These are phyloP conservation scores for Phytophthora meadii DNA, from an alignment of 352 stramenopile species.

Conservation along the genomic window DNA sequence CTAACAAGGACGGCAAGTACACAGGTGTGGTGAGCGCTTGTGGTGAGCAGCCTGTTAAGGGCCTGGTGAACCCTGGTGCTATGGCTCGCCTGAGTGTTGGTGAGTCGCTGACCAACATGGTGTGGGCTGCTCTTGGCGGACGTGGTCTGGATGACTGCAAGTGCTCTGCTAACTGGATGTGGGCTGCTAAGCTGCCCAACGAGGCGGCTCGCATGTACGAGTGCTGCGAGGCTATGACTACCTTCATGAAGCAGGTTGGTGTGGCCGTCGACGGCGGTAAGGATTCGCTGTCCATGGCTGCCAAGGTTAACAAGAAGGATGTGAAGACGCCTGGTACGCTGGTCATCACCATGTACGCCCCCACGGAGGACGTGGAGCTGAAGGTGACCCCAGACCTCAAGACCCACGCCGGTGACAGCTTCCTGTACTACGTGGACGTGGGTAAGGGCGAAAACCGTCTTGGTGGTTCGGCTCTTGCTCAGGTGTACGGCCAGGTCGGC, in stretches of 20 bases:
- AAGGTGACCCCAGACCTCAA: slow-evolving; percentile 99
- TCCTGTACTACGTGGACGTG: slow-evolving; percentile 97
- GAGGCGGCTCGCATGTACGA: slow-evolving; percentile 99
- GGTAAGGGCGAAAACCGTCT: slow-evolving; percentile 92
- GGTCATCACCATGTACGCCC: slow-evolving; percentile 98
- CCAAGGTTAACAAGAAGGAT: slow-evolving; percentile 93
- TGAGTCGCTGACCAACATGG: slow-evolving; percentile 99
- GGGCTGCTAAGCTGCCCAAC: slow-evolving; percentile 98
- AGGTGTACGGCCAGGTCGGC: slow-evolving; percentile 92
- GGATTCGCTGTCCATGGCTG: slow-evolving; percentile 99
- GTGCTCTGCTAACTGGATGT: slow-evolving; percentile 99
- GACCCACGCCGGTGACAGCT: slow-evolving; percentile 70
- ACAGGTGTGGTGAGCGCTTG: slow-evolving; percentile 97
- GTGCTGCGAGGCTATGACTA: slow-evolving; percentile 95
- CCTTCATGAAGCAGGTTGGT: slow-evolving; percentile 96
- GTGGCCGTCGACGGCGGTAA: slow-evolving; percentile 99
- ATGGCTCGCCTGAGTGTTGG: slow-evolving; percentile 98
- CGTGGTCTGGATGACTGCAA: slow-evolving; percentile 97
- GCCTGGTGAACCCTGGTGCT: slow-evolving; percentile 93
- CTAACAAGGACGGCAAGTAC: slow-evolving; percentile 77
- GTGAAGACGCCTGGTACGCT: slow-evolving; percentile 98
- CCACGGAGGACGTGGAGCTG: slow-evolving; percentile 96
- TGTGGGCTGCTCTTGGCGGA: slow-evolving; percentile 94
- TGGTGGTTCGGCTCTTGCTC: slow-evolving; percentile 96
- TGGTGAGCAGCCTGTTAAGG: slow-evolving; percentile 98